Evolutionary conservation across 1,284 basidiomycete genomes (phyloP), one percentile per base, ranked within the genome.

Genomic region (Kwoniella shivajii): DNA sequence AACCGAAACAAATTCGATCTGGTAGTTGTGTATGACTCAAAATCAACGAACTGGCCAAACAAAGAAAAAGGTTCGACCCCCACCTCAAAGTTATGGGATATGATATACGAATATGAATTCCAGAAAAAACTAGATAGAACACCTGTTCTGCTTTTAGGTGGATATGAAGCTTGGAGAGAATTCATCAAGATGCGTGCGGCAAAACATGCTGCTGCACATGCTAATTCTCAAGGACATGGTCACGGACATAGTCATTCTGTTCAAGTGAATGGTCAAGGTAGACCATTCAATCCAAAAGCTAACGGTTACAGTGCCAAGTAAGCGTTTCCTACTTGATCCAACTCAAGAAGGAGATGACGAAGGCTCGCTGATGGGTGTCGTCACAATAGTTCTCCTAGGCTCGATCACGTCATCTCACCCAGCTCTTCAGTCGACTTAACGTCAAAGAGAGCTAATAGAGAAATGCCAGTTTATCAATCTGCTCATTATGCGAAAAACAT

Each of bases 1-100:
- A 87, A 88, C 56, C 87, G 95, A 27, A 84, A 92, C 70, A 87
- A 87, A 66, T 96, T 90, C 74, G 93, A 98, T 65, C 78, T 96
- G 14, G 85, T 98, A n/a, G 89, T 89, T 10, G 79, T 98, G 2
- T 93, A 92, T 74, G 94, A 99, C 74, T 77, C 84, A 42, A 78
- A 81, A 5, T 92, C 91, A 2, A 81, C 82, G 27, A 77, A 78
- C 2, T 84, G 89, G 64, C 75, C 79, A 44, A 34, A 59, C 7
- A 71, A 71, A 39, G 47, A 38, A 13, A 84, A 82, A 5, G 69
- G 76, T 11, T 76, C 79, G 3, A 81, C 83, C 0, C 83, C 88
- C 0, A 76, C 89, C n/a, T 81, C 83, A 1, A 74, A 81, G 11
- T 81, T 94, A 31, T 81, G 86, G 56, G 80, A 82, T 14, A 83